These are phyloP conservation scores for Iodosphaeria phyllophila DNA, from an alignment of 2,329 filamentous ascomycete genomes.

Conservation along the genomic window DNA sequence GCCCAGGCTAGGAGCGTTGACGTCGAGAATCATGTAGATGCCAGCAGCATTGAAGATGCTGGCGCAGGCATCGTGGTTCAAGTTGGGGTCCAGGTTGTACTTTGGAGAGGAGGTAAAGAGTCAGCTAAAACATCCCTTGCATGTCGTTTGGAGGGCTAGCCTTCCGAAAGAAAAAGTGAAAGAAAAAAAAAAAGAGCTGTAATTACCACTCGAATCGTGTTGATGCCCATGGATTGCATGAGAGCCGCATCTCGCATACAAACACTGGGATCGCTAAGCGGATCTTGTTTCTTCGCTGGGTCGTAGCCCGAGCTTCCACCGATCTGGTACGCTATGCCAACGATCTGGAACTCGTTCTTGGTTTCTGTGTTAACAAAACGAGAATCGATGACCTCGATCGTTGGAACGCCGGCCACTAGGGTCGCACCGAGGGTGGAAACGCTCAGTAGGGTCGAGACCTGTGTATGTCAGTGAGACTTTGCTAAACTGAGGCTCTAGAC, in stretches of 20 bases:
- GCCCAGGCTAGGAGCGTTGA: constrained; percentile 44
- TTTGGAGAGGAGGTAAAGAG: no score
- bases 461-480: not conserved
- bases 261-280: constrained; percentile 35
- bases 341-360: constrained; percentile 43
- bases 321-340: constrained; percentile 52
- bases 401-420: constrained; percentile 33
- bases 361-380: constrained; percentile 40
- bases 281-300: constrained; percentile 32
- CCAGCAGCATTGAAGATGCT: constrained; percentile 51
- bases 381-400: constrained; percentile 35
- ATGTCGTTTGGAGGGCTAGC: no score
- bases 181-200: no score
- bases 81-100: constrained; percentile 47
- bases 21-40: constrained; percentile 51
- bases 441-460: constrained; percentile 16
- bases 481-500: no score
- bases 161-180: no score
- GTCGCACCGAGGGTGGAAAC: constrained; percentile 34
- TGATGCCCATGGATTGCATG: constrained; percentile 45
- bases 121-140: no score
- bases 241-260: constrained; percentile 47
- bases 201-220: constrained; percentile 51
- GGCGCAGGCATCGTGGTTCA: constrained; percentile 49
- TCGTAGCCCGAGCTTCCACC: constrained; percentile 45